Conservation (phyloP, 2,329 filamentous ascomycete genomes). For the Clonostachys rosea region DNA sequence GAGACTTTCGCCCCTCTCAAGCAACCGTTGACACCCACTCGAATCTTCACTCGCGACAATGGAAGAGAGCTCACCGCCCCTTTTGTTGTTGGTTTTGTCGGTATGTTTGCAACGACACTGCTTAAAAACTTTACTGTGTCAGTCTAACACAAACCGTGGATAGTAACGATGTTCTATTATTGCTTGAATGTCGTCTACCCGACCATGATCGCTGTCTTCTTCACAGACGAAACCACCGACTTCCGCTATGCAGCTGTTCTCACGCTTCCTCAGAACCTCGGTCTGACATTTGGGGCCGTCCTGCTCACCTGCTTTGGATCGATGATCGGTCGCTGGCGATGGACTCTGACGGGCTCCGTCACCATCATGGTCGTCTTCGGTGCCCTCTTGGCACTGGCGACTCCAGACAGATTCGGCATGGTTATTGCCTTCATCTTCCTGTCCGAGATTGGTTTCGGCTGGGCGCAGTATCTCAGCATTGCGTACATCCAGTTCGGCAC, state of each 20-base stretch:
- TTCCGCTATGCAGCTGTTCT: slow-evolving; percentile 67
- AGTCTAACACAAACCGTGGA: too few species aligned
- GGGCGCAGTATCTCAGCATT: slow-evolving; percentile 40
- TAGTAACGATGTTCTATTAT: slow-evolving; percentile 46
- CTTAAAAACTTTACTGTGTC: too few species aligned
- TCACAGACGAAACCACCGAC: slow-evolving; percentile 69
- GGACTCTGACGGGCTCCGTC: slow-evolving; percentile 35
- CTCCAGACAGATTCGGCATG: slow-evolving; percentile 33
- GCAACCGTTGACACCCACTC: slow-evolving; percentile 34
- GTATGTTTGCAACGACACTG: too few species aligned
- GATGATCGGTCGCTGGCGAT: slow-evolving; percentile 37
- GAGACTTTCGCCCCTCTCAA: slow-evolving; percentile 27
- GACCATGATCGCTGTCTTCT: slow-evolving; percentile 48
- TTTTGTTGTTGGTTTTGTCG: slow-evolving; percentile 34
- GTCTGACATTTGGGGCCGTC: slow-evolving; percentile 33
- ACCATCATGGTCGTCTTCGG: slow-evolving; percentile 43
- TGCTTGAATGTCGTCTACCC: slow-evolving; percentile 38
- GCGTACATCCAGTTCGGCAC: slow-evolving; percentile 44
- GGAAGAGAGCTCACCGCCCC: slow-evolving; percentile 43
- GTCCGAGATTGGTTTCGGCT: slow-evolving; percentile 36
- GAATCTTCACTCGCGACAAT: slow-evolving; percentile 34
- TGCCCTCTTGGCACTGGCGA: slow-evolving; percentile 33
- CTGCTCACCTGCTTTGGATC: slow-evolving; percentile 32
- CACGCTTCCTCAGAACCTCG: slow-evolving; percentile 37
- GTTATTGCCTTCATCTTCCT: slow-evolving; percentile 43